Evolutionary conservation across 2,329 filamentous ascomycete genomes (phyloP).

Genomic region (Penicillium sp.): DNA sequence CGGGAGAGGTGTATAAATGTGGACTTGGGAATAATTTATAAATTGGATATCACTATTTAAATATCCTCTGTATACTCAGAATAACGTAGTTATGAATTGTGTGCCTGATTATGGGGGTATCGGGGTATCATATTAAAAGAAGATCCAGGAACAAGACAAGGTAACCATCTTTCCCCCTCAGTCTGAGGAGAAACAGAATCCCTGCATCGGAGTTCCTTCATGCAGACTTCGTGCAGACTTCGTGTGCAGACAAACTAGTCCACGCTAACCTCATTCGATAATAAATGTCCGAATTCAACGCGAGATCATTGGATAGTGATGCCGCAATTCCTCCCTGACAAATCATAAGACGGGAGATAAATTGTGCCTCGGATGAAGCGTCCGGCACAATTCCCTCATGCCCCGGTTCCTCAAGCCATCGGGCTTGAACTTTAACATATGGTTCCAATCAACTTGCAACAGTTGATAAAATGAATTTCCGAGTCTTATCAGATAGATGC

Average conservation of each 20-base stretch:
- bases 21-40: not conserved
- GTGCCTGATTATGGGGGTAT: no score
- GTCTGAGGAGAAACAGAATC: not conserved
- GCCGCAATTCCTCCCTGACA: not conserved
- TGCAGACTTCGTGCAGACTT: not conserved
- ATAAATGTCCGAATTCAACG: not conserved
- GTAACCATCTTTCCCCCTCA: not conserved
- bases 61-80: no score
- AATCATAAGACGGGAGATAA: not conserved
- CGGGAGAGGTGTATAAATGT: not conserved
- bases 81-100: not conserved
- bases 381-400: not conserved
- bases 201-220: not conserved
- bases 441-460: not conserved
- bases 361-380: not conserved
- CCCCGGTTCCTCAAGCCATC: not conserved
- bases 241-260: not conserved
- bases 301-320: not conserved
- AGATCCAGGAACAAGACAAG: not conserved
- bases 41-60: not conserved
- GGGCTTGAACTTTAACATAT: not conserved
- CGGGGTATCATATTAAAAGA: no score
- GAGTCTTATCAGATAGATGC: not conserved
- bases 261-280: not conserved
- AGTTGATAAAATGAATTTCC: no score